A percentile compares a stretch with the other conserved stretches of the same genome.
phyloP scores from a whole-genome alignment of 2,329 filamentous ascomycete species.

The Passalora sequoiae region DNA sequence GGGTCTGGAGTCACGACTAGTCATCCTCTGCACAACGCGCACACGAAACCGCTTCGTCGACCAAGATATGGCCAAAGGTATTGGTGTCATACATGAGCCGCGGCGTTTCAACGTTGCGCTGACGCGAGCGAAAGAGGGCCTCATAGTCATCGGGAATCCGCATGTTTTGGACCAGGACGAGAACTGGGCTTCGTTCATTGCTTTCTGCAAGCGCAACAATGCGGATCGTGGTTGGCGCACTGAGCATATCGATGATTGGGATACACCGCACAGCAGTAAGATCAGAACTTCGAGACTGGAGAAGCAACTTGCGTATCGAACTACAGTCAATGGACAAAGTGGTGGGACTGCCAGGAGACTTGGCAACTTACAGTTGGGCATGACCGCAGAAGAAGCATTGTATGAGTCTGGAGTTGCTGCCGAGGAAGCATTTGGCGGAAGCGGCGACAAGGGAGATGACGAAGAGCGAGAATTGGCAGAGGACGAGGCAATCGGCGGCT shows the following conservation, averaged over 20 bases:
- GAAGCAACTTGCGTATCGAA: conserved; percentile 14
- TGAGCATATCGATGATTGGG: conserved; percentile 7
- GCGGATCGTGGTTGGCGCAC: conserved; percentile 9
- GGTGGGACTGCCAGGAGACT: neutral
- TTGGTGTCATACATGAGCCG: conserved; percentile 26
- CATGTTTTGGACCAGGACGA: conserved; percentile 20
- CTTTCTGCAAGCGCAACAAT: conserved; percentile 22
- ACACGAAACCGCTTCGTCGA: conserved; percentile 26
- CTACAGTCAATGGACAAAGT: neutral
- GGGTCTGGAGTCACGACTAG: conserved; percentile 24
- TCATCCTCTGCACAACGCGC: conserved; percentile 27
- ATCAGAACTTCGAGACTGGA: conserved; percentile 20
- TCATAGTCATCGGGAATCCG: conserved; percentile 27
- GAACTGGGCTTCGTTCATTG: conserved; percentile 24
- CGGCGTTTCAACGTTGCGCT: conserved; percentile 26
- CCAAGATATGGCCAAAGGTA: conserved; percentile 23
- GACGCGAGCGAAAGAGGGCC: conserved; percentile 25
- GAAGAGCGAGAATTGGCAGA: too few relatives aligned
- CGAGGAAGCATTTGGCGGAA: too few relatives aligned
- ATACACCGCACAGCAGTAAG: conserved; percentile 10
- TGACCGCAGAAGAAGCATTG: conserved; percentile 10
- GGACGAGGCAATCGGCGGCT: too few relatives aligned
- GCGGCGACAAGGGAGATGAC: too few relatives aligned
- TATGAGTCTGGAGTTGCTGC: conserved; percentile 7
- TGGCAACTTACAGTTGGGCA: conserved; percentile 5